Conservation (phyloP, 2,329 filamentous ascomycete species). For the Sodiomyces alkalinus region DNA sequence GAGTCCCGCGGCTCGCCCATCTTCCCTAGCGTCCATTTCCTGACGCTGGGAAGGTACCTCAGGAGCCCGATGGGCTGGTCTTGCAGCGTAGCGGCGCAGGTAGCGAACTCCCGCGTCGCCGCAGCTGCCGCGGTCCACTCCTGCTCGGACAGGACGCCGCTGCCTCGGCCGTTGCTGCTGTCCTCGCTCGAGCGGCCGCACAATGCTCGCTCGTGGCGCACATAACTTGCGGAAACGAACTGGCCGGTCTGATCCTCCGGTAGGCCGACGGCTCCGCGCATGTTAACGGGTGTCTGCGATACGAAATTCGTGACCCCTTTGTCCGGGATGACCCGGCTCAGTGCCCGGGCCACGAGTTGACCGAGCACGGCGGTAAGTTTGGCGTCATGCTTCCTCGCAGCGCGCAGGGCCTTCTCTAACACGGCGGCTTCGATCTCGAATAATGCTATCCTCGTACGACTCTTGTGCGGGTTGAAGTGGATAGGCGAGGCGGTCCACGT, state of each 20-base stretch:
- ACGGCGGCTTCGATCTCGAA: slow-evolving; percentile 14
- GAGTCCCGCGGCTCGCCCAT: slow-evolving; percentile 20
- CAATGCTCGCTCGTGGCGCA: slow-evolving; percentile 9
- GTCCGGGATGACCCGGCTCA: slow-evolving; percentile 15
- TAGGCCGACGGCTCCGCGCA: slow-evolving; percentile 19
- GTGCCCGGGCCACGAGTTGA: slow-evolving; percentile 20
- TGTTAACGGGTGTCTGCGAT: slow-evolving; percentile 22
- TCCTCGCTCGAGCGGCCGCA: not conserved
- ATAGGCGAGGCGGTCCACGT: slow-evolving; percentile 17
- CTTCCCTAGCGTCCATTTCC: slow-evolving; percentile 22
- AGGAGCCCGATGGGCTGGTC: slow-evolving; percentile 23
- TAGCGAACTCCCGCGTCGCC: slow-evolving; percentile 17
- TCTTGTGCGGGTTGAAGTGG: slow-evolving; percentile 11
- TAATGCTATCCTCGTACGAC: slow-evolving; percentile 15
- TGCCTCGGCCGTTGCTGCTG: no score
- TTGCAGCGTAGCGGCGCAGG: slow-evolving; percentile 11
- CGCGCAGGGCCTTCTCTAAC: slow-evolving; percentile 13
- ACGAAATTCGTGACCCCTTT: slow-evolving; percentile 16
- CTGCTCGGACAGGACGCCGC: slow-evolving; percentile 8
- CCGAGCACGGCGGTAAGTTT: slow-evolving; percentile 26
- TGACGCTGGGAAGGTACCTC: slow-evolving; percentile 21
- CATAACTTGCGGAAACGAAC: slow-evolving; percentile 15
- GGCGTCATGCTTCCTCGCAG: slow-evolving; percentile 16
- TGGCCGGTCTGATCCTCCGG: slow-evolving; percentile 19
- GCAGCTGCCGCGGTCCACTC: slow-evolving; percentile 18